Percentiles rank a stretch among this genome's conserved stretches.
These are phyloP conservation scores for Podaxis sp. DNA, from an alignment of 768 basidiomycete genomes.

Conservation along the genomic window DNA sequence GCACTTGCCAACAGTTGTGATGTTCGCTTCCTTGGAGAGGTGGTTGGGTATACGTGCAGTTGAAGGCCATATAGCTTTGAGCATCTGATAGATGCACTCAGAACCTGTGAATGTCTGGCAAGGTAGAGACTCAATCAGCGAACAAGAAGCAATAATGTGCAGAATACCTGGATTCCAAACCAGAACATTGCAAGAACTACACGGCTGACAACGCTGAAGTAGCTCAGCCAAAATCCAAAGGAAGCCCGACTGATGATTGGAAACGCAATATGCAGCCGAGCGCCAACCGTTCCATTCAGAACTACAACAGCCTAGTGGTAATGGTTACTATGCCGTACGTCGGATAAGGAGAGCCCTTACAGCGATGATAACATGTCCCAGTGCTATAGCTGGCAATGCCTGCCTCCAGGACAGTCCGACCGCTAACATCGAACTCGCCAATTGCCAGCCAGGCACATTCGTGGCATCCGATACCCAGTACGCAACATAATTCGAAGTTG, in stretches of 20 bases:
- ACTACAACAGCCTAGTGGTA: constrained; percentile 49
- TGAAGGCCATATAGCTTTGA: constrained; percentile 82
- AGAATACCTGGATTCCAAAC: constrained; percentile 66
- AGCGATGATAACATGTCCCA: constrained; percentile 70
- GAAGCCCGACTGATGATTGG: constrained; percentile 77
- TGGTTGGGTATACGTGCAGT: constrained; percentile 60
- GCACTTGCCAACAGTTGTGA: constrained; percentile 55
- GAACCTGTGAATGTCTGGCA: constrained; percentile 52
- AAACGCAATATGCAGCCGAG: constrained; percentile 74
- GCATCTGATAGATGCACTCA: constrained; percentile 78
- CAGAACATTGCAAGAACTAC: constrained; percentile 77
- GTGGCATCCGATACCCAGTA: constrained; percentile 58
- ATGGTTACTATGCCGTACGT: neutral
- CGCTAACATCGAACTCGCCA: constrained; percentile 73
- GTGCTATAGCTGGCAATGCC: constrained; percentile 63
- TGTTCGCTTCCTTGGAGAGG: constrained; percentile 50
- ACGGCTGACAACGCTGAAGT: constrained; percentile 78
- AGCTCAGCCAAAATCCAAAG: constrained; percentile 88
- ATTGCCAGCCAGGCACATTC: constrained; percentile 48
- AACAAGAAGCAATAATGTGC: neutral
- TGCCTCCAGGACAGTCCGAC: constrained; percentile 73
- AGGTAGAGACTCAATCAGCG: neutral
- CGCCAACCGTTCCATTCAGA: constrained; percentile 74
- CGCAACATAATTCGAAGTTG: constrained; percentile 58
- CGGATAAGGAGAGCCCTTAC: constrained; percentile 19